These are phyloP conservation scores for Erysimum pusillum DNA, from an alignment of 441 rosid species.

Conservation along the genomic window DNA sequence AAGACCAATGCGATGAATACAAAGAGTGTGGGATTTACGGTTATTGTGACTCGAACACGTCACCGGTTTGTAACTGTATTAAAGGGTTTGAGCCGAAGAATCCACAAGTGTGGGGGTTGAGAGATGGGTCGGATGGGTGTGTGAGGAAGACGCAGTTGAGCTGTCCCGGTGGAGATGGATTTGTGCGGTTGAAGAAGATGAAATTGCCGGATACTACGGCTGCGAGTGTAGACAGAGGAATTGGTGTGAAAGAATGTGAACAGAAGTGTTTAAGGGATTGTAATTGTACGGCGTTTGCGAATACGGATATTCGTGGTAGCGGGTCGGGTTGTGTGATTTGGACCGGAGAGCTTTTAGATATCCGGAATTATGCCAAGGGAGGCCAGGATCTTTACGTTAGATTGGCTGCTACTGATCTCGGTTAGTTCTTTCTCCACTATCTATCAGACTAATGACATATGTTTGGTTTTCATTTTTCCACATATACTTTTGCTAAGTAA, in stretches of 20 bases:
- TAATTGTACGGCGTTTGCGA: conserved; percentile 75
- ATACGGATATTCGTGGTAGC: conserved; percentile 54
- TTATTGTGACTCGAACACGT: conserved; percentile 65
- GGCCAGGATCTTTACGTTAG: conserved; percentile 74
- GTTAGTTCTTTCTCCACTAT: conserved; percentile 42
- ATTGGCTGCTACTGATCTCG: conserved; percentile 64
- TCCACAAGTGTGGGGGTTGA: conserved; percentile 58
- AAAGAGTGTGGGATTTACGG: conserved; percentile 63
- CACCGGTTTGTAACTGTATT: conserved; percentile 78
- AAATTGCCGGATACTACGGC: conserved; percentile 71
- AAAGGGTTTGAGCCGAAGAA: conserved; percentile 67
- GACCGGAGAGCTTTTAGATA: conserved; percentile 62
- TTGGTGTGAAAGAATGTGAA: conserved; percentile 63
- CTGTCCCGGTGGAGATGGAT: conserved; percentile 55
- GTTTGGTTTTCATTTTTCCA: background rate
- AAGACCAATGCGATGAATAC: conserved; percentile 72
- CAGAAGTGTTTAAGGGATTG: conserved; percentile 62
- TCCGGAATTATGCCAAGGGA: conserved; percentile 53
- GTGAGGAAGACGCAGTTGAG: conserved; percentile 54
- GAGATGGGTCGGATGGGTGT: conserved; percentile 74
- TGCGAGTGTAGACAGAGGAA: conserved; percentile 53
- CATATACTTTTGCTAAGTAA: background rate
- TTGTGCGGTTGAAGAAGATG: conserved; percentile 57
- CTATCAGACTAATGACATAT: background rate
- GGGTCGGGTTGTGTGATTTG: conserved; percentile 78